Conservation (phyloP, 1,284 basidiomycete genomes). For the Microbotryum violaceum region DNA sequence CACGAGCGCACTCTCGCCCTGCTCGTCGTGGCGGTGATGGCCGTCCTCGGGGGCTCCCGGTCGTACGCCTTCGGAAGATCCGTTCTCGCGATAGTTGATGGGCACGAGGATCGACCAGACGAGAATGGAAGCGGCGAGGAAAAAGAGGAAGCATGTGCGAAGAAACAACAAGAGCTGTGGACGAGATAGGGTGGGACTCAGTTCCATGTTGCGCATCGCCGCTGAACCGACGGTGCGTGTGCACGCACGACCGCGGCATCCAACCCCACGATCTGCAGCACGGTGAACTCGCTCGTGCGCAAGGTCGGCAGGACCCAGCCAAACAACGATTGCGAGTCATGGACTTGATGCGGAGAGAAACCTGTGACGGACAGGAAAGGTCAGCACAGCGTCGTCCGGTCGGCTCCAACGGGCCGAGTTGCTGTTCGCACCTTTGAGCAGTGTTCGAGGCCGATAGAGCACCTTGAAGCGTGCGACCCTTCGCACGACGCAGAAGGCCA, state of each 20-base stretch:
- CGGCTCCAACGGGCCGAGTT: background rate
- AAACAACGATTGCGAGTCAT: slow-evolving; percentile 74
- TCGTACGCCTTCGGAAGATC: slow-evolving; percentile 51
- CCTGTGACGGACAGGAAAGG: slow-evolving; percentile 45
- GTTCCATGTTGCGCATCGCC: background rate
- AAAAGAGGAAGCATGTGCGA: slow-evolving; percentile 88
- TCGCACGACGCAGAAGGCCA: slow-evolving; percentile 79
- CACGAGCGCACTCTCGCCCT: slow-evolving; percentile 1
- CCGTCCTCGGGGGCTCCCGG: slow-evolving; percentile 40
- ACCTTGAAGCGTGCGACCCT: slow-evolving; percentile 60
- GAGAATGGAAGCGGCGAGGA: slow-evolving; percentile 61
- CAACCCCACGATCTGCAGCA: slow-evolving; percentile 92
- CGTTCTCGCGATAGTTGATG: slow-evolving; percentile 67
- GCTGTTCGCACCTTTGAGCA: slow-evolving; percentile 66
- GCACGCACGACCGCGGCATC: slow-evolving; percentile 78
- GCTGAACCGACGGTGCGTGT: background rate
- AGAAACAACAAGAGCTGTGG: slow-evolving; percentile 80
- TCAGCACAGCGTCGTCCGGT: background rate
- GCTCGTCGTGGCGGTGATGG: slow-evolving; percentile 41
- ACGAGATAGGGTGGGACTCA: background rate
- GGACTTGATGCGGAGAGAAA: slow-evolving; percentile 82
- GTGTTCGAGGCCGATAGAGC: slow-evolving; percentile 83
- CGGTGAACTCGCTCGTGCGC: slow-evolving; percentile 78
- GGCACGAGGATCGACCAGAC: slow-evolving; percentile 77
- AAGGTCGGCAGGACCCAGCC: slow-evolving; percentile 94